A percentile compares a stretch with the other conserved stretches of the same genome.
Evolutionary conservation across 106 monocot species (phyloP).

Genomic region (Apostasia ramifera): DNA sequence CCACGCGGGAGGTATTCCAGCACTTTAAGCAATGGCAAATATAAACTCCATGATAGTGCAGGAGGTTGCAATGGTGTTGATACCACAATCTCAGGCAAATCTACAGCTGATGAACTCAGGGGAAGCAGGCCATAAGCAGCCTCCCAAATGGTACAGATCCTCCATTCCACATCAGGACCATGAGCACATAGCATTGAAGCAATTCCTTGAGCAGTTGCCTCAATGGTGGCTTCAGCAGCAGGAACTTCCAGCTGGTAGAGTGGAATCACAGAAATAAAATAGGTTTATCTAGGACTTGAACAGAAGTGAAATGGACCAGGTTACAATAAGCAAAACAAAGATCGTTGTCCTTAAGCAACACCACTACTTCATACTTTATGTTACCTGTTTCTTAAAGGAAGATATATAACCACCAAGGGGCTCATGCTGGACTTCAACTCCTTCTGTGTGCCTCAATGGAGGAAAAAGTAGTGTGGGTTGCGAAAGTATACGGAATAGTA

Average conservation of each 20-base stretch:
- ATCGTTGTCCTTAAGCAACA: not conserved
- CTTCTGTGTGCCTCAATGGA: slow-evolving; percentile 74
- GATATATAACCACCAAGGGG: slow-evolving; percentile 57
- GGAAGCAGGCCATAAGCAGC: slow-evolving; percentile 98
- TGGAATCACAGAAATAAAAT: not conserved
- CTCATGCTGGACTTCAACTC: slow-evolving; percentile 69
- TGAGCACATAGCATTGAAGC: slow-evolving; percentile 96
- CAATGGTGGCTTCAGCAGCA: slow-evolving; percentile 71
- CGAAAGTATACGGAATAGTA: slow-evolving; percentile 91
- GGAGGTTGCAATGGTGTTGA: slow-evolving; percentile 90
- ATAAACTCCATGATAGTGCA: slow-evolving; percentile 85
- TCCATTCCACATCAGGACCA: slow-evolving; percentile 97
- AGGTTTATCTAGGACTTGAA: too few species aligned
- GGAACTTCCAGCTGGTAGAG: slow-evolving; percentile 54
- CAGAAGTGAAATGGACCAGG: not conserved
- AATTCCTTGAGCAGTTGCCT: slow-evolving; percentile 97
- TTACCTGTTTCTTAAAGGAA: slow-evolving; percentile 69
- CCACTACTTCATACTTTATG: not conserved
- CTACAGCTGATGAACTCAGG: slow-evolving; percentile 84
- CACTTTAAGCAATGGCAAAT: slow-evolving; percentile 83
- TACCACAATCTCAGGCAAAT: slow-evolving; percentile 93
- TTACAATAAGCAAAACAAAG: not conserved
- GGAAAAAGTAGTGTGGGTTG: slow-evolving; percentile 93
- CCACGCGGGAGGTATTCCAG: slow-evolving; percentile 91
- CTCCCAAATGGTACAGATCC: slow-evolving; percentile 99